Percentiles rank a stretch among this genome's conserved stretches.
Conservation (phyloP, 2,329 filamentous ascomycete species). For the Fusarium sp. region DNA sequence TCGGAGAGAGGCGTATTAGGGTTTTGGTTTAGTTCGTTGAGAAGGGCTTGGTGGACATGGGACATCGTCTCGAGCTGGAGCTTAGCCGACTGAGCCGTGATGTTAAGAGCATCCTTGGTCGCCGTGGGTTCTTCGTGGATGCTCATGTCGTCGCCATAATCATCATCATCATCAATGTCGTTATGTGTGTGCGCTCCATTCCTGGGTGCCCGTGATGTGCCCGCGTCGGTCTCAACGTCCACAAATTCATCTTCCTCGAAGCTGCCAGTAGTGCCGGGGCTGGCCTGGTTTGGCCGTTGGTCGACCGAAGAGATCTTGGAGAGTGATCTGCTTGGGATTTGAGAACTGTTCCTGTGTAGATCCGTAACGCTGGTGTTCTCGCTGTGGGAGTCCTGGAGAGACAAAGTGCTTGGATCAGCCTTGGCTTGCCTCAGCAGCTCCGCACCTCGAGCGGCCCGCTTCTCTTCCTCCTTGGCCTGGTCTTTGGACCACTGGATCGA, state of each 20-base stretch:
- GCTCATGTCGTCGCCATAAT: slow-evolving; percentile 79
- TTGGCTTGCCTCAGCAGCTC: slow-evolving; percentile 84
- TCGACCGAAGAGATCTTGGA: slow-evolving; percentile 43
- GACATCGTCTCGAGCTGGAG: slow-evolving; percentile 91
- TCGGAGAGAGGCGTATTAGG: slow-evolving; percentile 81
- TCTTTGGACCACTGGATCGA: slow-evolving; percentile 99
- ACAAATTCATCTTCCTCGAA: slow-evolving; percentile 64
- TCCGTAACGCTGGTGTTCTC: slow-evolving; percentile 65
- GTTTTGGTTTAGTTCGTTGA: slow-evolving; percentile 73
- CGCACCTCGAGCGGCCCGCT: slow-evolving; percentile 76
- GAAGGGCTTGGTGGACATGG: slow-evolving; percentile 84
- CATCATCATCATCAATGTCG: slow-evolving; percentile 76
- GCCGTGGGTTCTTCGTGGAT: slow-evolving; percentile 77
- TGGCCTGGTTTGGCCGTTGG: slow-evolving; percentile 52
- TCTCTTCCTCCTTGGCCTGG: slow-evolving; percentile 91
- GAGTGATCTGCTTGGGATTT: slow-evolving; percentile 51
- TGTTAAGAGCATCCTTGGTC: slow-evolving; percentile 94
- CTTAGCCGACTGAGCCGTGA: slow-evolving; percentile 94
- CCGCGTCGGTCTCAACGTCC: slow-evolving; percentile 60
- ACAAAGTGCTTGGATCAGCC: slow-evolving; percentile 72
- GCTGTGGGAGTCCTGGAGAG: slow-evolving; percentile 59
- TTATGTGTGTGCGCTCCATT: slow-evolving; percentile 52
- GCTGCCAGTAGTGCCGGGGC: slow-evolving; percentile 60
- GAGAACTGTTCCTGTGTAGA: slow-evolving; percentile 56
- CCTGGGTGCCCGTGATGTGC: slow-evolving; percentile 51